Evolutionary conservation across 352 stramenopile species (phyloP).

Genomic region (Globisporangium abappressorium): DNA sequence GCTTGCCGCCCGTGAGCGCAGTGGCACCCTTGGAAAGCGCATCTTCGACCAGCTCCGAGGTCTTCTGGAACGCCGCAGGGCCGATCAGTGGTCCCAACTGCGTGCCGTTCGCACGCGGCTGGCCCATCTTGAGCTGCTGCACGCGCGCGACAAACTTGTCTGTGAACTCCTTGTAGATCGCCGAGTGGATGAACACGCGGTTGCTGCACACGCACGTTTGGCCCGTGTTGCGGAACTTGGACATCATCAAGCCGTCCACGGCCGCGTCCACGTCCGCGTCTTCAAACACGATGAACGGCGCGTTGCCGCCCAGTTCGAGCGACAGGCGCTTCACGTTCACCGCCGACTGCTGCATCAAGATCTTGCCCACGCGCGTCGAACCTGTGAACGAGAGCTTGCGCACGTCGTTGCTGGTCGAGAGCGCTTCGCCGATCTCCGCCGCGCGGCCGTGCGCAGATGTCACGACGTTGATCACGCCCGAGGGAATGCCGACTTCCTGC

Average conservation of each 20-base stretch:
- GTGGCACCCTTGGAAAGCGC: conserved; percentile 91
- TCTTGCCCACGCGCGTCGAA: conserved; percentile 75
- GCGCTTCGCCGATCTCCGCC: conserved; percentile 64
- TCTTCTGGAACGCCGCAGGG: conserved; percentile 83
- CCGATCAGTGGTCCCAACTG: conserved; percentile 96
- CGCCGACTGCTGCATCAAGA: conserved; percentile 78
- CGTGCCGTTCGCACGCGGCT: conserved; percentile 64
- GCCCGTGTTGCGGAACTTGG: conserved; percentile 90
- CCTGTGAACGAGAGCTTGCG: conserved; percentile 92
- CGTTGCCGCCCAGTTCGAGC: conserved; percentile 92
- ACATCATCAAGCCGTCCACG: conserved; percentile 79
- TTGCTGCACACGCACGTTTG: conserved; percentile 89
- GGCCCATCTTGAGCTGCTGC: conserved; percentile 86
- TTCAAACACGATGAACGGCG: conserved; percentile 92
- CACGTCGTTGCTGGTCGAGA: conserved; percentile 71
- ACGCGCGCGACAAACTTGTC: conserved; percentile 71
- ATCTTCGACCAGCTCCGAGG: conserved; percentile 82
- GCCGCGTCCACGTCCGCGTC: conserved; percentile 83
- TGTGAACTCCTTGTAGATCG: conserved; percentile 93
- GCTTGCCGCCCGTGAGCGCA: conserved; percentile 78
- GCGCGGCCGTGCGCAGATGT: conserved; percentile 60
- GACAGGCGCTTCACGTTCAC: conserved; percentile 79
- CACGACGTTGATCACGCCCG: conserved; percentile 90
- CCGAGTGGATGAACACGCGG: conserved; percentile 93
- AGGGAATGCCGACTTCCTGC: conserved; percentile 79